Evolutionary conservation across 768 basidiomycete genomes (phyloP).

Genomic region (Lentinula boryana): DNA sequence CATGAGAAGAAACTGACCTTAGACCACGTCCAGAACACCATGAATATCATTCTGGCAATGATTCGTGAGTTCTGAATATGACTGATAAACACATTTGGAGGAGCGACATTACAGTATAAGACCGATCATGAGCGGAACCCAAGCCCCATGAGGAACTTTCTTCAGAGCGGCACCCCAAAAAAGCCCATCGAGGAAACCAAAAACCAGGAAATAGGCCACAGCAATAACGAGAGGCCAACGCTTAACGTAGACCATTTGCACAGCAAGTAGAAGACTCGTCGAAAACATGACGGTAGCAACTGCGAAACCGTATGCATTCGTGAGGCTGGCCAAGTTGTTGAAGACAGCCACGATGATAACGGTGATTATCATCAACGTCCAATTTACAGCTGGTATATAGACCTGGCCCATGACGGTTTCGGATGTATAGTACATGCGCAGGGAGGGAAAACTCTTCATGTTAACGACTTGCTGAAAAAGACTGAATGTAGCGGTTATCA

Average conservation of each 20-base stretch:
- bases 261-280: slow-evolving; percentile 47
- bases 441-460: slow-evolving; percentile 50
- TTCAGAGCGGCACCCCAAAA: slow-evolving; percentile 63
- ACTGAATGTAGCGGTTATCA: slow-evolving; percentile 65
- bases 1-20: slow-evolving; percentile 25
- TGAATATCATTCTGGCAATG: slow-evolving; percentile 30
- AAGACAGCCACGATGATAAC: slow-evolving; percentile 54
- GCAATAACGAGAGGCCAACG: slow-evolving; percentile 35
- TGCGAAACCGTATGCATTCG: slow-evolving; percentile 59
- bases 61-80: neutral
- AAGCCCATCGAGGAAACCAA: slow-evolving; percentile 63
- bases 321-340: slow-evolving; percentile 43
- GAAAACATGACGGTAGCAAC: slow-evolving; percentile 64
- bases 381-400: slow-evolving; percentile 61
- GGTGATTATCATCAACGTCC: slow-evolving; percentile 46
- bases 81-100: neutral
- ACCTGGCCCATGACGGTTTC: slow-evolving; percentile 57
- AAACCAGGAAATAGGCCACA: slow-evolving; percentile 42
- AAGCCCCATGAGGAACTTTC: slow-evolving; percentile 61
- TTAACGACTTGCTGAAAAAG: slow-evolving; percentile 62
- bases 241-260: slow-evolving; percentile 57
- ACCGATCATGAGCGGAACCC: slow-evolving; percentile 61
- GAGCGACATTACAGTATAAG: slow-evolving; percentile 31
- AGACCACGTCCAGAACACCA: slow-evolving; percentile 66
- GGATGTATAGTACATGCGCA: slow-evolving; percentile 57